Evolutionary conservation across 1,139 yeast species (phyloP).

Genomic region (Blastobotrys buckinghamii): DNA sequence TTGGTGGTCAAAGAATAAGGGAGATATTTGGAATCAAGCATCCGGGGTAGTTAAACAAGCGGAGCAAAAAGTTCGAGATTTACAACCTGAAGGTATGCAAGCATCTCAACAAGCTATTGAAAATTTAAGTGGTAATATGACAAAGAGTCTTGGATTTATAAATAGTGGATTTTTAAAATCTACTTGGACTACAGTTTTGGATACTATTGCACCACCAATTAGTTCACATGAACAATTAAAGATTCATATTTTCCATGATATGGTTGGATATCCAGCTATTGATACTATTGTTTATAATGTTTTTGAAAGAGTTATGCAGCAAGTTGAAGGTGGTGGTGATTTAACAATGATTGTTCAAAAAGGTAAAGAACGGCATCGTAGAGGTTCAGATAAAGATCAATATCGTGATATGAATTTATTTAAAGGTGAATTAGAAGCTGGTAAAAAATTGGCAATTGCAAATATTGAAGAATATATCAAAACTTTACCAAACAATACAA

Average conservation of each 20-base stretch:
- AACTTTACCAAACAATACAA: neutral
- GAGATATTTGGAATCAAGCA: slow-evolving; percentile 50
- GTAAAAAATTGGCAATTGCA: slow-evolving; percentile 84
- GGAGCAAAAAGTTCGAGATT: slow-evolving; percentile 36
- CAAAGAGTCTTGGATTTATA: slow-evolving; percentile 5
- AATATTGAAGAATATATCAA: slow-evolving; percentile 63
- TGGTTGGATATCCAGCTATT: slow-evolving; percentile 63
- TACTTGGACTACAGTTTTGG: slow-evolving; percentile 43
- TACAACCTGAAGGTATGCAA: slow-evolving; percentile 28
- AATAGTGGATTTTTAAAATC: slow-evolving; percentile 29
- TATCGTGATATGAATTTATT: slow-evolving; percentile 59
- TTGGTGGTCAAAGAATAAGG: slow-evolving; percentile 52
- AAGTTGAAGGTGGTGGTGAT: slow-evolving; percentile 81
- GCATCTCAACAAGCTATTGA: slow-evolving; percentile 25
- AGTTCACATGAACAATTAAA: slow-evolving; percentile 65
- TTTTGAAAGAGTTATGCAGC: slow-evolving; percentile 79
- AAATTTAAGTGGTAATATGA: slow-evolving; percentile 20
- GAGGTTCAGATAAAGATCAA: slow-evolving; percentile 34
- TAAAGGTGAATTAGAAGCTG: slow-evolving; percentile 72
- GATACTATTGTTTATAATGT: slow-evolving; percentile 59
- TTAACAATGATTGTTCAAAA: slow-evolving; percentile 45
- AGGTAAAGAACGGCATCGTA: slow-evolving; percentile 36
- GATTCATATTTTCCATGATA: slow-evolving; percentile 78
- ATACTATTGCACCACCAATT: slow-evolving; percentile 51
- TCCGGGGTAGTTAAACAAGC: slow-evolving; percentile 61